These are phyloP conservation scores for Acer negundo DNA, from an alignment of 345 rosid genomes.

Conservation along the genomic window DNA sequence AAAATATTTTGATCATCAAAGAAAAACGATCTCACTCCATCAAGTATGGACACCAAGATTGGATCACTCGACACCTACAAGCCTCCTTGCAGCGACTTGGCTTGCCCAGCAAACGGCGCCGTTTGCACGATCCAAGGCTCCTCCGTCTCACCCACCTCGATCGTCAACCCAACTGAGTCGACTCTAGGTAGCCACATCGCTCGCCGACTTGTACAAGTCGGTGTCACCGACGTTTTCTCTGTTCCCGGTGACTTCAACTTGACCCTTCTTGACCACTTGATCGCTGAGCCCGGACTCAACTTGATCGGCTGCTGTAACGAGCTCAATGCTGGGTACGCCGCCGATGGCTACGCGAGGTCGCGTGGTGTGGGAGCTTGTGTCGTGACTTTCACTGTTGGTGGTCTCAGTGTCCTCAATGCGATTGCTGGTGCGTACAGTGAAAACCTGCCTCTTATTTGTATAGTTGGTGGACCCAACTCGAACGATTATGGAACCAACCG, in stretches of 20 bases:
- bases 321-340: conserved; percentile 85
- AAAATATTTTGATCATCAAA: neutral
- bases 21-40: neutral
- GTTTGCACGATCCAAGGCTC: conserved; percentile 38
- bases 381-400: conserved; percentile 84
- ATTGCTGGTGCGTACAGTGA: conserved; percentile 86
- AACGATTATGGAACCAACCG: conserved; percentile 86
- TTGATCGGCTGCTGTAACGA: conserved; percentile 79
- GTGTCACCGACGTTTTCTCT: conserved; percentile 56
- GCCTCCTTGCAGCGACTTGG: conserved; percentile 42
- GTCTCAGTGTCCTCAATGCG: conserved; percentile 72
- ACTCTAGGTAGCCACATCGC: conserved; percentile 71
- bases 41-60: conserved; percentile 50
- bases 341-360: conserved; percentile 72
- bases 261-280: conserved; percentile 72
- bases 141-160: conserved; percentile 25
- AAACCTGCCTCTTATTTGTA: conserved; percentile 73
- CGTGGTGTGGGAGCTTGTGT: conserved; percentile 87
- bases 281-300: conserved; percentile 72
- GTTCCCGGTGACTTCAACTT: conserved; percentile 87
- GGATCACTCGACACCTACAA: conserved; percentile 50
- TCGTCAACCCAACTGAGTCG: conserved; percentile 41
- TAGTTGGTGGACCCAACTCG: conserved; percentile 86
- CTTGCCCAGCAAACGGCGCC: conserved; percentile 37
- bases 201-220: conserved; percentile 61